These are phyloP conservation scores for Arthrinium phaeospermum DNA, from an alignment of 2,329 filamentous ascomycete genomes.

Conservation along the genomic window DNA sequence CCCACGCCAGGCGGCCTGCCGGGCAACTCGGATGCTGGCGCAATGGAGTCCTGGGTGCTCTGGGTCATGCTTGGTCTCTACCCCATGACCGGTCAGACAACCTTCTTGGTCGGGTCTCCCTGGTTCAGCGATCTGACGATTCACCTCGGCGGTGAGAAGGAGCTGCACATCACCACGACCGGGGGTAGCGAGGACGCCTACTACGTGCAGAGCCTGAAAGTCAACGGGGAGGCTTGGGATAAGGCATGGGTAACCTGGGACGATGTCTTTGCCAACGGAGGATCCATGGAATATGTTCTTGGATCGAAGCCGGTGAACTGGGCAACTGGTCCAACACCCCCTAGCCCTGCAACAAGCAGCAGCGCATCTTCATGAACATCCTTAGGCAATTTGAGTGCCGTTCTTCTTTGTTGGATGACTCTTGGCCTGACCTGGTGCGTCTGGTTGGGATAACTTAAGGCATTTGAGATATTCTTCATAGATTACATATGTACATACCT, in stretches of 20 bases:
- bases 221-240: conserved; percentile 68
- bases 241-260: conserved; percentile 70
- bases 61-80: conserved; percentile 75
- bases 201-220: conserved; percentile 69
- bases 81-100: conserved; percentile 71
- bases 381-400: neutral
- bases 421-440: neutral
- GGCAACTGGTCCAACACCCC: conserved; percentile 65
- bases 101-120: conserved; percentile 68
- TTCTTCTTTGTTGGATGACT: neutral
- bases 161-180: conserved; percentile 58
- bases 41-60: conserved; percentile 73
- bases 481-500: neutral
- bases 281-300: conserved; percentile 68
- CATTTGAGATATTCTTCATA: too few species aligned
- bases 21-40: conserved; percentile 73
- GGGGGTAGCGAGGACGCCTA: conserved; percentile 55
- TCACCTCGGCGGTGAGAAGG: conserved; percentile 59
- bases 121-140: conserved; percentile 68
- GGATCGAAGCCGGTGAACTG: conserved; percentile 58
- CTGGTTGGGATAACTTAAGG: neutral
- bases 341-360: conserved; percentile 56
- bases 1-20: conserved; percentile 63
- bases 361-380: neutral
- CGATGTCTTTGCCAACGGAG: conserved; percentile 69